Evolutionary conservation across 805 yeast genomes (phyloP).

Genomic region (Myxozyma melibiosi): DNA sequence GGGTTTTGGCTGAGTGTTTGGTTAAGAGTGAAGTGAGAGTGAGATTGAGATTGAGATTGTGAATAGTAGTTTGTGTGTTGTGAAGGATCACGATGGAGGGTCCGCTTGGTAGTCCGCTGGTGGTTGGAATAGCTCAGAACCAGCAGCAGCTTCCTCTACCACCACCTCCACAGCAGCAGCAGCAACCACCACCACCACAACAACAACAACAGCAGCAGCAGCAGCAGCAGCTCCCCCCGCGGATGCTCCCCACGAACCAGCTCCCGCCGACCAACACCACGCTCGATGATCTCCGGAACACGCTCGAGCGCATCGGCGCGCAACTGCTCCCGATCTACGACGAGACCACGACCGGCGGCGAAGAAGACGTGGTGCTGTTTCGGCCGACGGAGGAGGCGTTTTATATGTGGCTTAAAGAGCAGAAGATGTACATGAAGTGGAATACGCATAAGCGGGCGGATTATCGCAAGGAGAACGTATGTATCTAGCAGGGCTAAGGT

Average conservation of each 20-base stretch:
- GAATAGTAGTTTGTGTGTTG: too few relatives aligned
- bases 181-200: not conserved
- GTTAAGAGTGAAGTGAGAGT: too few relatives aligned
- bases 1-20: too few relatives aligned
- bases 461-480: constrained; percentile 24
- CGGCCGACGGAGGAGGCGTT: constrained; percentile 20
- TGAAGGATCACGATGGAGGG: too few relatives aligned
- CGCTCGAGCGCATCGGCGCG: constrained; percentile 21
- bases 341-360: constrained; percentile 23
- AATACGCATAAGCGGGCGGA: constrained; percentile 27
- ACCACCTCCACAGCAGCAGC: not conserved
- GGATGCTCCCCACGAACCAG: too few relatives aligned
- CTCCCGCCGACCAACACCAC: not conserved
- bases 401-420: constrained; percentile 25
- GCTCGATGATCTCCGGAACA: constrained; percentile 8
- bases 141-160: too few relatives aligned
- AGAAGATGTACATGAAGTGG: constrained; percentile 26
- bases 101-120: too few relatives aligned
- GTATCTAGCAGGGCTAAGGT: not conserved
- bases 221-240: constrained; percentile 1
- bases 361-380: constrained; percentile 20
- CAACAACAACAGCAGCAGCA: constrained; percentile 5
- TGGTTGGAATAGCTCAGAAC: not conserved
- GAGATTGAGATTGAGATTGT: too few relatives aligned
- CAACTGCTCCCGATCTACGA: constrained; percentile 25